Conservation (phyloP, 140 eudicot species). For the Ambrosia hybrid region DNA sequence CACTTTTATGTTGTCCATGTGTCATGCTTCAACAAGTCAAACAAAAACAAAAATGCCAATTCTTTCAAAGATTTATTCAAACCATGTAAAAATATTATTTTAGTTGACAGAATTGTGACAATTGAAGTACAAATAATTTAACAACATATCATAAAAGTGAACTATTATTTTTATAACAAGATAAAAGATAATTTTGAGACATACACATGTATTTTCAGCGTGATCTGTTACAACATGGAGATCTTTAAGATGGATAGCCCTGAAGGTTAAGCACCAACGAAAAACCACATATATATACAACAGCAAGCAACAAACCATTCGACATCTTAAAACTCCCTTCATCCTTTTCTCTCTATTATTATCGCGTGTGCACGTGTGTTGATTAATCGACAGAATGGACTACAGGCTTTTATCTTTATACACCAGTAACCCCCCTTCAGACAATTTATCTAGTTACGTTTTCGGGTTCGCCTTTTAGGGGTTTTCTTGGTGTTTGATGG, state of each 20-base stretch:
- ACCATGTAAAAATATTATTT: no score
- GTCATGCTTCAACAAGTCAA: no score
- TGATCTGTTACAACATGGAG: background rate
- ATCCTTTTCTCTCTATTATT: background rate
- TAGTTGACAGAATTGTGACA: no score
- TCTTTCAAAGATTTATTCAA: no score
- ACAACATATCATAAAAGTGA: no score
- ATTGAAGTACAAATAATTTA: no score
- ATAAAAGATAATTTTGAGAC: no score
- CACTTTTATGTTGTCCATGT: no score
- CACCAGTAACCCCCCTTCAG: background rate
- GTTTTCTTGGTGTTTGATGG: constrained; percentile 44
- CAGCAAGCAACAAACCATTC: background rate
- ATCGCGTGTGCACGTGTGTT: background rate
- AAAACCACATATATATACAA: background rate
- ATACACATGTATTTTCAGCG: background rate
- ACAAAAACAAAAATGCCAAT: no score
- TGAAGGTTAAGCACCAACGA: background rate
- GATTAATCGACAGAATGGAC: background rate
- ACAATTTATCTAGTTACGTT: constrained; percentile 39
- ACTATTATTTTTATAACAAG: no score
- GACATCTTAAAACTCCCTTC: background rate
- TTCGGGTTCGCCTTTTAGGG: constrained; percentile 59
- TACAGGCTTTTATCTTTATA: constrained; percentile 13
- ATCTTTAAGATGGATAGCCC: constrained; percentile 1